These are phyloP conservation scores for Erythrophleum fordii DNA, from an alignment of 306 rosid species.

Conservation along the genomic window DNA sequence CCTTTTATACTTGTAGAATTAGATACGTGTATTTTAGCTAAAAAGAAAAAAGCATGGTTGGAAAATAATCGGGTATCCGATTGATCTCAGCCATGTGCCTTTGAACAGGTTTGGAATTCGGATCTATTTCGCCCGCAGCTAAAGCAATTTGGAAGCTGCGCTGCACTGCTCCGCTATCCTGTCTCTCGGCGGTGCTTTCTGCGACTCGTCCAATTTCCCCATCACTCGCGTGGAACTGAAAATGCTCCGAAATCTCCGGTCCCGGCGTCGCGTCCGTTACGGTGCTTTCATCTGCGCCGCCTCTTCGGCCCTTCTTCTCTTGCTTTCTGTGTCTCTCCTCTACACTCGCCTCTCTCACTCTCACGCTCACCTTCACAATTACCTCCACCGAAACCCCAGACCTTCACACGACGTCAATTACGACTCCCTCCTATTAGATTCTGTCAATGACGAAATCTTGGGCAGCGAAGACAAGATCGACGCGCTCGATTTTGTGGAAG, in stretches of 20 bases:
- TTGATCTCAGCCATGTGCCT: too few relatives aligned
- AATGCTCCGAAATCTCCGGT: constrained; percentile 64
- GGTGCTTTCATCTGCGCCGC: constrained; percentile 66
- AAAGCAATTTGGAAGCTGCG: not conserved
- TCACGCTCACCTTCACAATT: constrained; percentile 36
- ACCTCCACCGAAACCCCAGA: constrained; percentile 12
- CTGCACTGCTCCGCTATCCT: too few relatives aligned
- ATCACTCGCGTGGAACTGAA: not conserved
- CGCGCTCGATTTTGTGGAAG: constrained; percentile 65
- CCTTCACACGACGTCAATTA: constrained; percentile 34
- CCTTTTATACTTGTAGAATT: too few relatives aligned
- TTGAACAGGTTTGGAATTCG: not conserved
- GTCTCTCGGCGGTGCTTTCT: too few relatives aligned
- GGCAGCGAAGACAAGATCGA: constrained; percentile 76
- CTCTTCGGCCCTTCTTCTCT: constrained; percentile 58
- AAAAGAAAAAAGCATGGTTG: too few relatives aligned
- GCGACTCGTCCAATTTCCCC: not conserved
- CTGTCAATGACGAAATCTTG: constrained; percentile 40
- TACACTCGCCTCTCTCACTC: constrained; percentile 60
- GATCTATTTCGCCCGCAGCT: not conserved
- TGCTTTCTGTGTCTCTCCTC: constrained; percentile 64
- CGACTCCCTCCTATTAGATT: constrained; percentile 62
- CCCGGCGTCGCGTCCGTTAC: constrained; percentile 69
- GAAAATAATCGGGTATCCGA: too few relatives aligned
- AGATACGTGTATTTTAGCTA: too few relatives aligned